phyloP scores from a whole-genome alignment of 208 protist genomes.

The Leishmania guyanensis region DNA sequence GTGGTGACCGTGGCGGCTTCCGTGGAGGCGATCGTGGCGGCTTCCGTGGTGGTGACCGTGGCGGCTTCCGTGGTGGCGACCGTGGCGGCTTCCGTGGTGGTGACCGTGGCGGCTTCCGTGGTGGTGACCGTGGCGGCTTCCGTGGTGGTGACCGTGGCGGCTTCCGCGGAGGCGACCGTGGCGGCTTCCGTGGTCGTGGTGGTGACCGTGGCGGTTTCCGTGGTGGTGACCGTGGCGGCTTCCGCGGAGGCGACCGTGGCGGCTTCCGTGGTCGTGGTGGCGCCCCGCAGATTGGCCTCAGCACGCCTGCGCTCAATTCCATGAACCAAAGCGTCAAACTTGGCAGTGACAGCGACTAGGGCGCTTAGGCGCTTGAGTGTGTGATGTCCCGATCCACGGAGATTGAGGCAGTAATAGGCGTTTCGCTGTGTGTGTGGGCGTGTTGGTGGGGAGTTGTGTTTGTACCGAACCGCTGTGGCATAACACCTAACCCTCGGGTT shows the following conservation, averaged over 20 bases:
- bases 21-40: constrained; percentile 38
- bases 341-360: constrained; percentile 76
- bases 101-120: constrained; percentile 58
- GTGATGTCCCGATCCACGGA: not conserved
- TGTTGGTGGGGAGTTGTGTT: not conserved
- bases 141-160: constrained; percentile 47
- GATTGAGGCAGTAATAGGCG: not conserved
- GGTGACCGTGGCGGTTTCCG: constrained; percentile 40
- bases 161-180: constrained; percentile 31
- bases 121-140: constrained; percentile 46
- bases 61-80: constrained; percentile 46
- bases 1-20: constrained; percentile 35
- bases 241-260: constrained; percentile 35
- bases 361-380: not conserved
- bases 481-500: not conserved
- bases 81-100: constrained; percentile 44
- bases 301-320: constrained; percentile 51
- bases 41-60: constrained; percentile 45
- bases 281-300: constrained; percentile 65
- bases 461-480: not conserved
- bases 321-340: constrained; percentile 66
- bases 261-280: constrained; percentile 50
- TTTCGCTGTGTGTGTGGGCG: not conserved
- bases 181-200: constrained; percentile 34
- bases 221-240: constrained; percentile 34